Evolutionary conservation across 306 rosid species (phyloP), one percentile per base, ranked within the genome.

Genomic region (Cicer cuneatum): DNA sequence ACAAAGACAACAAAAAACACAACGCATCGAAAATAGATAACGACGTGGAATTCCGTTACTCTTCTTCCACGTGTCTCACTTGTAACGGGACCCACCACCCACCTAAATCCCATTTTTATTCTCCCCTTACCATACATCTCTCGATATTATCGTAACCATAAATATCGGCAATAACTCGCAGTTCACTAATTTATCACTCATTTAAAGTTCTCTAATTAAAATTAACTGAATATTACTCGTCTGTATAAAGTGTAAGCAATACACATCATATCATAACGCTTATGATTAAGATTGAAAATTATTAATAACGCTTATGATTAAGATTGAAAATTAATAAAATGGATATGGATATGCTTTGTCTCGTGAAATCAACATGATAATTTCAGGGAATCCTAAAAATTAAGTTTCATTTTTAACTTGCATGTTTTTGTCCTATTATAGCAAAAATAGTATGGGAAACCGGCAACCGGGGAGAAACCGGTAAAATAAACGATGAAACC

Each of bases 401-500:
- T 41, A 42, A 41, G 7, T 7, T 35, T 67, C 54, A 3, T 6
- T 66, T 56, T 21, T 15, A 29, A 35, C 38, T 60, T 59, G 59
- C 58, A 37, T 7, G 65, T 51, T 72, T 51, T 45, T 37, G 33
- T 48, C 56, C 59, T 7, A 45, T 7, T 59, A 39, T 51, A 29
- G 51, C 71, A 15, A 11, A 60, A 8, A 45, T 62, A 57, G 63
- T 40, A 40, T 39, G 10, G 38, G 33, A 19, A 77, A 80, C 78
- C 64, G 85, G 74, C 11, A 76, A 81, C 85, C 81, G 84, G 52
- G 10, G 74, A 66, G 24, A 60, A 51, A 75, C 84, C 80, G 71
- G 67, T 24, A 12, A 41, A 77, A 78, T 74, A 80, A 73, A 52
- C 82, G 84, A 81, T n/a, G 69, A 86, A 81, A 75, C 69, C 82